Percentiles rank a stretch among this genome's conserved stretches.
phyloP scores from a whole-genome alignment of 2,329 filamentous ascomycete species.

The Mollisiaceae sp. region DNA sequence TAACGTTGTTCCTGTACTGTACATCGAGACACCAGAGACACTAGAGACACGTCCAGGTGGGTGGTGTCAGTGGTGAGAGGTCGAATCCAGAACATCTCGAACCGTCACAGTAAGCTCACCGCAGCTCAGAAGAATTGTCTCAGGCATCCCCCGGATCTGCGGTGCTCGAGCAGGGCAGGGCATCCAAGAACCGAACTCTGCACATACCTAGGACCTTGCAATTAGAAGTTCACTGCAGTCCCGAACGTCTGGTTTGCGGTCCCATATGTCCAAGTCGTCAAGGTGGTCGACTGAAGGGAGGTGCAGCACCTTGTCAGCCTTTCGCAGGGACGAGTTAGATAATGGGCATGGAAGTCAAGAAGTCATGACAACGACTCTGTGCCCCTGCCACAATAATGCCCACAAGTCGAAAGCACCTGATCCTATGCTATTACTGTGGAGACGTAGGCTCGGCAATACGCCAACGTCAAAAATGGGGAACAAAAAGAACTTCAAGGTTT shows the following conservation, averaged over 20 bases:
- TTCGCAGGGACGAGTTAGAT: background rate
- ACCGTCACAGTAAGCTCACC: background rate
- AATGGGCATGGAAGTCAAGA: background rate
- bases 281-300: background rate
- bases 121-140: background rate
- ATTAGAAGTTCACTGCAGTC: background rate
- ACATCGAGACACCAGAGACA: too few species aligned
- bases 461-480: background rate
- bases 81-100: background rate
- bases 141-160: background rate
- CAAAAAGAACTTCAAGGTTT: background rate
- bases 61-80: too few species aligned
- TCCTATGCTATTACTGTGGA: background rate
- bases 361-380: background rate
- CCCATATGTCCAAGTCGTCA: too few species aligned
- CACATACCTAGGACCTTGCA: background rate
- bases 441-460: background rate
- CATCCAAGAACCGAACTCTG: background rate
- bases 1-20: background rate
- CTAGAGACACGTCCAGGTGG: too few species aligned
- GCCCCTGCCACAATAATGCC: background rate
- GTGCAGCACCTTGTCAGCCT: background rate
- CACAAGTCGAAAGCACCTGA: background rate
- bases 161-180: background rate
- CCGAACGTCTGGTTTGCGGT: background rate